A percentile compares a stretch with the other conserved stretches of the same genome.
Conservation (phyloP, 371 early-diverging fungal species). For the Saksenaea oblongispora region DNA sequence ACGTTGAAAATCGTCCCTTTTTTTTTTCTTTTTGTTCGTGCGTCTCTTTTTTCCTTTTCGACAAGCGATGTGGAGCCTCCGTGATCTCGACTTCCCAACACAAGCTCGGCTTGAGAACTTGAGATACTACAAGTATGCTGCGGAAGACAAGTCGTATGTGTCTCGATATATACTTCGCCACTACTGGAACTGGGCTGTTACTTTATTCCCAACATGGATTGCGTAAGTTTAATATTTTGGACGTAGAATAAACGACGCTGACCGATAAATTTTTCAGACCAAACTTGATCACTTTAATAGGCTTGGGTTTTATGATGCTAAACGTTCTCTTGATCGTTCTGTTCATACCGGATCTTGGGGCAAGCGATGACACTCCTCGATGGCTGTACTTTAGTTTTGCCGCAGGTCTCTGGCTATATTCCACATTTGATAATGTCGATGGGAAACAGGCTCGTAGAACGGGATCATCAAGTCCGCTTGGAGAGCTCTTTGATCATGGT, state of each 20-base stretch:
- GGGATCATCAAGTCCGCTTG: constrained; percentile 89
- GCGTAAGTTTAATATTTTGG: constrained; percentile 66
- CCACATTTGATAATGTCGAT: constrained; percentile 97
- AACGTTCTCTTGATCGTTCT: constrained; percentile 75
- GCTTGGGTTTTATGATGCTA: constrained; percentile 84
- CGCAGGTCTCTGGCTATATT: constrained; percentile 91
- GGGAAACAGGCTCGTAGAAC: constrained; percentile 99
- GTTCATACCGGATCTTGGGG: constrained; percentile 74
- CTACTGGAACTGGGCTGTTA: constrained; percentile 91
- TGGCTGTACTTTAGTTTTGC: constrained; percentile 92
- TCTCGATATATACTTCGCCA: constrained; percentile 81
- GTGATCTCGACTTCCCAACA: constrained; percentile 28
- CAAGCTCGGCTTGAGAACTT: constrained; percentile 75
- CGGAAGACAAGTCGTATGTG: constrained; percentile 86
- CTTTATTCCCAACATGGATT: constrained; percentile 89
- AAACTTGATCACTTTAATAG: constrained; percentile 97
- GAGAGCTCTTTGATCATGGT: constrained; percentile 95
- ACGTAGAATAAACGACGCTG: neutral
- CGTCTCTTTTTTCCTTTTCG: neutral
- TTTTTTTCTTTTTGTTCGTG: neutral
- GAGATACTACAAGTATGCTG: constrained; percentile 79
- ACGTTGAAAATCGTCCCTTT: neutral
- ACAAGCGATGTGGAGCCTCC: constrained; percentile 12
- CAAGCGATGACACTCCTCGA: constrained; percentile 60
- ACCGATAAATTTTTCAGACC: constrained; percentile 65